Percentiles rank a stretch among this genome's conserved stretches.
These are phyloP conservation scores for Lipomyces chichibuensis DNA, from an alignment of 805 yeast species.

Conservation along the genomic window DNA sequence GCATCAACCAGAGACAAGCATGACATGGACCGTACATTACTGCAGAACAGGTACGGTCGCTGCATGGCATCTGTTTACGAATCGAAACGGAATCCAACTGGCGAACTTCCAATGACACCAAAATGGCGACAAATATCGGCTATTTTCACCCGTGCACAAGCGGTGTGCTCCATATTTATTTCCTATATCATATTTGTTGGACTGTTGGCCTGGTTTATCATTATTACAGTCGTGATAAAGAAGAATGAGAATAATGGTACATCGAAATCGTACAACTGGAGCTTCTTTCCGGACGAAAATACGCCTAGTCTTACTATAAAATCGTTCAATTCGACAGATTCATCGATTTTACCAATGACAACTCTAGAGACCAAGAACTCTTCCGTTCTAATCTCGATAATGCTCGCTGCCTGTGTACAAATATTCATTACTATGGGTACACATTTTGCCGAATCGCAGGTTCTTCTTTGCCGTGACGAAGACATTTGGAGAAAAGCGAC, in stretches of 20 bases:
- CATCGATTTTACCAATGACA: not conserved
- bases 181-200: not conserved
- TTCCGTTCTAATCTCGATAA: not conserved
- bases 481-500: not conserved
- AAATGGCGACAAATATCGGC: not conserved
- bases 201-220: not conserved
- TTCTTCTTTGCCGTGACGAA: slow-evolving; percentile 3
- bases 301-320: not conserved
- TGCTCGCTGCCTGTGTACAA: not conserved
- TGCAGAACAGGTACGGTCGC: not conserved
- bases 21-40: not conserved
- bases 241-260: not conserved
- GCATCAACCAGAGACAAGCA: not conserved
- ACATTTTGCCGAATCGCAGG: slow-evolving; percentile 11
- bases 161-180: not conserved
- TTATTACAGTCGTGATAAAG: not conserved
- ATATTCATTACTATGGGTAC: not conserved
- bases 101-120: not conserved
- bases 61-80: not conserved
- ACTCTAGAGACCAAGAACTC: not conserved
- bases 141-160: not conserved
- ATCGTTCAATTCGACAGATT: slow-evolving; percentile 2
- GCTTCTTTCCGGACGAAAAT: not conserved
- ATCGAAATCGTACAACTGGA: not conserved
- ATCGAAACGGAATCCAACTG: not conserved